Base-by-base conservation (phyloP, 2,329 filamentous ascomycete species). In the Calonectria naviculata region DNA sequence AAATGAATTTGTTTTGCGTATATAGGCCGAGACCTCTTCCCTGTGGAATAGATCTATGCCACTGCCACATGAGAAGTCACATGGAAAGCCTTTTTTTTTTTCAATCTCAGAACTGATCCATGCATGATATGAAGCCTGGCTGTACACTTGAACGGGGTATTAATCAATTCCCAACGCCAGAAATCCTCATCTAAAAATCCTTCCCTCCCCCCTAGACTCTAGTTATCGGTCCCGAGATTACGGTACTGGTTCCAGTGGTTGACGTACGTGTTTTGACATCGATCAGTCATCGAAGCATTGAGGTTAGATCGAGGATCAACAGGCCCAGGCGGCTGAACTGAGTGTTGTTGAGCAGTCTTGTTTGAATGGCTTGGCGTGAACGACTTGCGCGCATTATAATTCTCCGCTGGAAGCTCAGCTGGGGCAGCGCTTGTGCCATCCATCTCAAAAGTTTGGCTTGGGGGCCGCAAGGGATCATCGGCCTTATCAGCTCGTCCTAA, bases 191-290 rank as follows among this genome's bases (percentile, higher is more conserved):
- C 58, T 68, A 68, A 64, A 46, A 67, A 47, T 24, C 62, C 36
- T 42, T 34, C 34, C 54, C 26, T 56, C 44, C 61, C 42, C 28
- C 54, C 46, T n/a, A 54, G 29, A 52, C 31, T 13, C 46, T 41
- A 66, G n/a, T 54, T 56, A 17, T 46, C 70, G 26, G 70, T 62
- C 17, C 75, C 76, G 1, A 79, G 64, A 56, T 72, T 46, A 46
- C 75, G 75, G 64, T 81, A 84, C 64, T 83, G 80, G 65, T 82
- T 80, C 82, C 82, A 84, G 63, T 84, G 81, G 66, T 84, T 84
- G 62, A 84, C 78, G 67, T 83, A 83, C 19, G 75, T 52, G 73
- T 79, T 56, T 71, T 79, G 52, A 76, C 80, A 67, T 67, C 76
- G 64, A 42, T 81, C 78, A n/a, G 74, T 72, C n/a, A 74, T 68